Base-by-base conservation (phyloP, 495 filamentous ascomycete species). In the Penicillium nucicola region DNA sequence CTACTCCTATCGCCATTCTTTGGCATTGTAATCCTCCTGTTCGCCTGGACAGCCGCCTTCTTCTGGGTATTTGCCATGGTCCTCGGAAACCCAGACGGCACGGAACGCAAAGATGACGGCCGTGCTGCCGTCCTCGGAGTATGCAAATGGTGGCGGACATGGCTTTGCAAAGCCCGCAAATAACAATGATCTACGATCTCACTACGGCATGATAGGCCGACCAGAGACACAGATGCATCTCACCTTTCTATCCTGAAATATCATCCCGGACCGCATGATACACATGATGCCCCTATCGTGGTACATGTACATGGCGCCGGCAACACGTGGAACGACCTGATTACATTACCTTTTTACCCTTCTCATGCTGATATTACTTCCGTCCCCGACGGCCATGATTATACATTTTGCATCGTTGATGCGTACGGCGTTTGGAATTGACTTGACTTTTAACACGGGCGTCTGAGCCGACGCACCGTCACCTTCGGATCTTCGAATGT, bases 11-110 rank as follows among this genome's bases (percentile, higher is more conserved):
- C 80, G 4, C 79, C 83, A 0, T 55, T 86, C 18, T 60, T 83
- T 15, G 77, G 77, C 40, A 55, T 83, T 1, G 75, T 69, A 12
- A 65, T 84, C 9, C 70, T 81, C 2, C 67, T 83, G 13, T 72
- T 74, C 3, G 72, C 77, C 9, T 87, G 83, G 84, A 77, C 76
- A 0, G 76, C 82, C 0, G 84, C 79, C 1, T 75, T 72, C 35
- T 87, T 85, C 67, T 87, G 84, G 84, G 63, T 82, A 46, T 84
- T 80, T 50, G 73, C 82, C 20, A 75, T 74, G 57, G 73, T 86
- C 9, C 60, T 87, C 33, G 84, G 84, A 1, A 80, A 85, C 58
- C 82, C 81, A 31, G 80, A 82, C 32, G 80, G 80, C n/a, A 78
- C 77, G 41, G 83, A 84, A 53, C 72, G 78, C 34, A 77, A 75